Conservation (phyloP, 1,284 basidiomycete species). For the Cryptococcus amylolentus region DNA sequence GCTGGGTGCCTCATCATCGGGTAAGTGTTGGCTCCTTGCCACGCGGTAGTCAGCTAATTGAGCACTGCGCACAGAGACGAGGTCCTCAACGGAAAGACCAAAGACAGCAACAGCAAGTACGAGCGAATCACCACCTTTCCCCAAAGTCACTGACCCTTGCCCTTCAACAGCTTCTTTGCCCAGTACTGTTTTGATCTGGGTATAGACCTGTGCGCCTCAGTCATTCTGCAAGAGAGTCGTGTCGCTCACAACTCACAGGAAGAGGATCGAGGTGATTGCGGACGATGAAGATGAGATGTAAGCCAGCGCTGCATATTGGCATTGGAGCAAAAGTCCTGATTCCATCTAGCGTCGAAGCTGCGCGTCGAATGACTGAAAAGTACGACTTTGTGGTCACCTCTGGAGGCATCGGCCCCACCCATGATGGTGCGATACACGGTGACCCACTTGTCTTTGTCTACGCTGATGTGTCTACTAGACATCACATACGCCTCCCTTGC, state of each 20-base stretch:
- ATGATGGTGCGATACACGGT: conserved; percentile 59
- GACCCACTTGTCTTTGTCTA: background rate
- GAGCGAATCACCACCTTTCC: background rate
- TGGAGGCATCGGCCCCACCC: conserved; percentile 77
- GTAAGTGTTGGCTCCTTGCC: conserved; percentile 1
- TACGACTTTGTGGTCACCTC: conserved; percentile 87
- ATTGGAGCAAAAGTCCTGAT: background rate
- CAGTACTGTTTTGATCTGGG: conserved; percentile 83
- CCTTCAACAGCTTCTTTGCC: conserved; percentile 64
- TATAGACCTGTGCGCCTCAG: conserved; percentile 67
- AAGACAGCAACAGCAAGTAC: conserved; percentile 67
- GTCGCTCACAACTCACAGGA: conserved; percentile 52
- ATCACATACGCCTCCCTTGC: conserved; percentile 86
- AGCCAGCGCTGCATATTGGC: conserved; percentile 23
- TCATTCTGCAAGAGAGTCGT: background rate
- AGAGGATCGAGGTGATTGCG: conserved; percentile 84
- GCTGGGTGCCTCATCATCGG: conserved; percentile 49
- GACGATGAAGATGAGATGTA: conserved; percentile 88
- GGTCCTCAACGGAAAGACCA: conserved; percentile 55
- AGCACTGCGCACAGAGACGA: conserved; percentile 43
- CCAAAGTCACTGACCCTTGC: background rate
- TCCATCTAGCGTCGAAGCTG: conserved; percentile 68
- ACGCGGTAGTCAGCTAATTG: background rate
- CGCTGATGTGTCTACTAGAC: conserved; percentile 50
- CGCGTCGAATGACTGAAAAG: conserved; percentile 69